A percentile compares a stretch with the other conserved stretches of the same genome.
Conservation (phyloP, 306 rosid species). For the Vigna unguiculata region DNA sequence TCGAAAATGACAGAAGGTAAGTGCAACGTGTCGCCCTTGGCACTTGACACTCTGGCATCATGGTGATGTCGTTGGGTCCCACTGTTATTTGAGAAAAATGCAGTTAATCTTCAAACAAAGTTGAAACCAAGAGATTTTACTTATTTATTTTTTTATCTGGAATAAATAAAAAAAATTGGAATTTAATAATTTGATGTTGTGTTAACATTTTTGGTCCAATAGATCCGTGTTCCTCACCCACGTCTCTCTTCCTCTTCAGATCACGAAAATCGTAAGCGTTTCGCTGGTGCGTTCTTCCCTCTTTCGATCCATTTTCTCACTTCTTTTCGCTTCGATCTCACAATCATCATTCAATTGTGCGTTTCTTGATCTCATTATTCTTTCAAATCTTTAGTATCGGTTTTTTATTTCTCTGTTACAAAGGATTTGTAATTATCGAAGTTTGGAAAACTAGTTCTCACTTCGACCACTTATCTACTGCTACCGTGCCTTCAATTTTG, state of each 20-base stretch:
- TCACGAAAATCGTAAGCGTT: constrained; percentile 50
- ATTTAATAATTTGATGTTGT: neutral
- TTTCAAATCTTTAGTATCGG: neutral
- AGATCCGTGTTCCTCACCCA: constrained; percentile 53
- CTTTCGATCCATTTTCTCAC: constrained; percentile 51
- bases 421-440: neutral
- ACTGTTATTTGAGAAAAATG: neutral
- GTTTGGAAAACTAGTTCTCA: constrained; percentile 1
- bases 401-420: neutral
- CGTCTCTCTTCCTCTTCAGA: constrained; percentile 59
- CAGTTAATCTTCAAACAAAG: constrained; percentile 9
- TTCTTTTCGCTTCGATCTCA: constrained; percentile 42
- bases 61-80: neutral
- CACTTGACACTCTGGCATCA: neutral
- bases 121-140: neutral
- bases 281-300: constrained; percentile 45
- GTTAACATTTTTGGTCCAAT: constrained; percentile 41
- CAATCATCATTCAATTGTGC: constrained; percentile 2
- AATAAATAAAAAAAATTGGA: neutral
- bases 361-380: constrained; percentile 40
- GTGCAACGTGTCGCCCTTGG: neutral
- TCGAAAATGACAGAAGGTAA: too few relatives aligned
- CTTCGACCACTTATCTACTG: constrained; percentile 41
- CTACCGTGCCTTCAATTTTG: constrained; percentile 8
- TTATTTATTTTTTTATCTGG: neutral